Percentiles rank a stretch among this genome's conserved stretches.
Evolutionary conservation across 129 eudicot genomes (phyloP).

Genomic region (Scalesia atractyloides): DNA sequence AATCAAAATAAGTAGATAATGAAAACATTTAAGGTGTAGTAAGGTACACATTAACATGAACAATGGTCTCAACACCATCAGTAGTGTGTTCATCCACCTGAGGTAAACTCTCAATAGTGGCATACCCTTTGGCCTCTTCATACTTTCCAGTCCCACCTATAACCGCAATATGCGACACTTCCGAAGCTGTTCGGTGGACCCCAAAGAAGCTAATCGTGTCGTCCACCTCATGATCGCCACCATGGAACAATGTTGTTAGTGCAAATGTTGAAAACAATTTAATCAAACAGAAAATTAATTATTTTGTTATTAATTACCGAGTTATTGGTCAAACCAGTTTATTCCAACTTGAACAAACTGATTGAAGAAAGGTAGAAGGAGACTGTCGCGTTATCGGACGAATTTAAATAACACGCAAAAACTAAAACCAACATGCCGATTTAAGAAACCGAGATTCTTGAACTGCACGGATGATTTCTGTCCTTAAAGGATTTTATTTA

Average conservation of each 20-base stretch:
- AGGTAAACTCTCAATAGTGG: slow-evolving; percentile 80
- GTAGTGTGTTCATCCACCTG: slow-evolving; percentile 82
- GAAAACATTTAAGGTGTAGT: slow-evolving; percentile 34
- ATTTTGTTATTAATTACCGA: too few species aligned
- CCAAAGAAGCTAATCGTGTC: slow-evolving; percentile 83
- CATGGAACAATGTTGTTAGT: slow-evolving; percentile 62
- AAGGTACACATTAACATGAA: slow-evolving; percentile 67
- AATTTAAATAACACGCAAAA: too few species aligned
- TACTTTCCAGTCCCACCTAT: slow-evolving; percentile 92
- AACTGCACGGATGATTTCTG: too few species aligned
- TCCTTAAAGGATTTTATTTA: too few species aligned
- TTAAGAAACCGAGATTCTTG: too few species aligned
- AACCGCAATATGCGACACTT: slow-evolving; percentile 67
- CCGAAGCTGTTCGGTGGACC: slow-evolving; percentile 76
- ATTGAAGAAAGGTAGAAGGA: too few species aligned
- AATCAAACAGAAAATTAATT: too few species aligned
- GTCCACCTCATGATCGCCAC: slow-evolving; percentile 47
- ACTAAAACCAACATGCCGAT: too few species aligned
- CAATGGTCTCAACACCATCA: slow-evolving; percentile 85
- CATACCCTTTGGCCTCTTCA: slow-evolving; percentile 85
- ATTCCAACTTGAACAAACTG: too few species aligned
- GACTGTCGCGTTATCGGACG: too few species aligned
- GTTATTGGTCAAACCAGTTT: too few species aligned
- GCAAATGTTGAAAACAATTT: too few species aligned
- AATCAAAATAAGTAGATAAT: neutral